Percentiles rank a stretch among this genome's conserved stretches.
Conservation (phyloP, 192 early-diverging fungal genomes). For the Glomus cerebriforme region DNA sequence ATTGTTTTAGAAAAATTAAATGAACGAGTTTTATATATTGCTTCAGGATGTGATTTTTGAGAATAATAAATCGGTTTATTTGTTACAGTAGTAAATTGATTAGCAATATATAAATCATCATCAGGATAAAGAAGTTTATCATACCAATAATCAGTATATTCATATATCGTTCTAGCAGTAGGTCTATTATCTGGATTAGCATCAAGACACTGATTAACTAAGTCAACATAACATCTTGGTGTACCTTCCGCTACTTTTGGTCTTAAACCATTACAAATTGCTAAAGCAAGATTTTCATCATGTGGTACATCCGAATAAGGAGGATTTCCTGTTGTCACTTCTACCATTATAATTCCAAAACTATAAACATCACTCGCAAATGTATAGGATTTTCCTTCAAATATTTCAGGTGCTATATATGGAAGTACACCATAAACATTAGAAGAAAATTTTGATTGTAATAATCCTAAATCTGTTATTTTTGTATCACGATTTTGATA, state of each 20-base stretch:
- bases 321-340: constrained; percentile 38
- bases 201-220: constrained; percentile 1
- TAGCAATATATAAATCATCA: no score
- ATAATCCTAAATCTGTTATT: constrained; percentile 36
- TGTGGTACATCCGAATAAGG: constrained; percentile 28
- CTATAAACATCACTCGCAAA: constrained; percentile 44
- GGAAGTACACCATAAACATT: constrained; percentile 39
- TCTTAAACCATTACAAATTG: constrained; percentile 9
- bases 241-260: not conserved
- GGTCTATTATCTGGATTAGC: not conserved
- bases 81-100: no score
- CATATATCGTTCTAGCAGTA: not conserved
- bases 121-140: no score
- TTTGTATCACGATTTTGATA: not conserved
- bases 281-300: not conserved
- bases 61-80: no score
- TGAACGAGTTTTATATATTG: no score
- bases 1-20: no score
- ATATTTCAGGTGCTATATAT: constrained; percentile 44
- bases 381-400: constrained; percentile 35
- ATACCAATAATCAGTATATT: not conserved
- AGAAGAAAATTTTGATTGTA: constrained; percentile 13
- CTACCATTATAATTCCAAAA: constrained; percentile 46
- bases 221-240: constrained; percentile 7
- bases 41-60: no score